phyloP scores from a whole-genome alignment of 164 flowering plant species.

The Macadamia tetraphylla region DNA sequence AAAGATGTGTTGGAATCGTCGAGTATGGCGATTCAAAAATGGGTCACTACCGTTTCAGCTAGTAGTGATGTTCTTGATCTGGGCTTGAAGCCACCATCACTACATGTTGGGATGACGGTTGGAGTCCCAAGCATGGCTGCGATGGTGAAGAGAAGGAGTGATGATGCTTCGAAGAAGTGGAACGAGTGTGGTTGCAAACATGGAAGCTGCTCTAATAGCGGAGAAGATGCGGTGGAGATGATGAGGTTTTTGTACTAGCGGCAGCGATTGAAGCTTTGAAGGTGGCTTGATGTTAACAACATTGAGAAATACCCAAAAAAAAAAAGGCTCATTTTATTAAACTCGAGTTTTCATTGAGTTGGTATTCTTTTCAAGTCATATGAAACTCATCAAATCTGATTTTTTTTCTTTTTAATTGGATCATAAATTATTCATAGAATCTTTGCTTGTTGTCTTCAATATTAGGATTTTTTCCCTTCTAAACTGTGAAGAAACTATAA shows the following conservation, averaged over 20 bases:
- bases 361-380: no score
- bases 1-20: constrained; percentile 37
- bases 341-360: no score
- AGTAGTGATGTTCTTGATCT: neutral
- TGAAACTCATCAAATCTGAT: no score
- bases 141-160: neutral
- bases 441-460: no score
- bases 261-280: constrained; percentile 14
- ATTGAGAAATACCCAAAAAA: no score
- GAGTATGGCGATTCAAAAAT: constrained; percentile 39
- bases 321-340: no score
- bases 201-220: constrained; percentile 5
- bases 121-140: neutral
- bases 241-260: constrained; percentile 20
- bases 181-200: constrained; percentile 21
- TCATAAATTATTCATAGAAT: no score
- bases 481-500: no score
- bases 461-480: no score
- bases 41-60: constrained; percentile 21
- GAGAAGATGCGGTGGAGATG: constrained; percentile 11
- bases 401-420: no score
- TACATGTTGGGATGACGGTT: constrained; percentile 19
- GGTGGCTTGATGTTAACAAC: neutral
- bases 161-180: constrained; percentile 8
- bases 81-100: constrained; percentile 19